phyloP scores from a whole-genome alignment of 176 grass and related monocot species.

The Triticum dicoccoides region DNA sequence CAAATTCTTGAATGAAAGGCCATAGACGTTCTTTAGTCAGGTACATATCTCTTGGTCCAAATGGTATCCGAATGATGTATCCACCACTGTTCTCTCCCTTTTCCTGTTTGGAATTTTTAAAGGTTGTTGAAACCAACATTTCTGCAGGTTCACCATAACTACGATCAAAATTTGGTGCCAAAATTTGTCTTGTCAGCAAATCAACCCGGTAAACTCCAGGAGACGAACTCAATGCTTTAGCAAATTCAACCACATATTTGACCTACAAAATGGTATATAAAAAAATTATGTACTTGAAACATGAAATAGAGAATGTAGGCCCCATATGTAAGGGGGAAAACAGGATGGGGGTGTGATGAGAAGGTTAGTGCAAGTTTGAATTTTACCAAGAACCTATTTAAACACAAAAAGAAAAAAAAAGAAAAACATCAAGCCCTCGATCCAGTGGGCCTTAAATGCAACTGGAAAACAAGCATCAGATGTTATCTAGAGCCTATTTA shows the following conservation, averaged over 20 bases:
- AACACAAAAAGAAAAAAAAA: background rate
- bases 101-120: constrained; percentile 59
- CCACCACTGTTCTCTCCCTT: constrained; percentile 69
- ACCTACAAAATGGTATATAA: constrained; percentile 44
- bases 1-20: constrained; percentile 86
- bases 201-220: constrained; percentile 83
- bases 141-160: constrained; percentile 71
- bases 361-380: constrained; percentile 1
- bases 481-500: background rate
- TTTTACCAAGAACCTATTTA: background rate
- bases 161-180: constrained; percentile 70
- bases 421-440: background rate
- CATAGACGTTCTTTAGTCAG: constrained; percentile 69
- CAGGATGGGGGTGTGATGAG: background rate
- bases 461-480: background rate
- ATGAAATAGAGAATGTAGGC: background rate
- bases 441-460: background rate
- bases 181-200: constrained; percentile 71
- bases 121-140: constrained; percentile 52
- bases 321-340: background rate
- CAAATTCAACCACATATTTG: constrained; percentile 85
- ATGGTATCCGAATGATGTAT: constrained; percentile 74
- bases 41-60: constrained; percentile 81
- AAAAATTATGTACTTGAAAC: constrained; percentile 16
- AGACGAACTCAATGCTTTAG: constrained; percentile 74